Base-by-base conservation (phyloP, 306 rosid species). In the Crotalaria pallida region DNA sequence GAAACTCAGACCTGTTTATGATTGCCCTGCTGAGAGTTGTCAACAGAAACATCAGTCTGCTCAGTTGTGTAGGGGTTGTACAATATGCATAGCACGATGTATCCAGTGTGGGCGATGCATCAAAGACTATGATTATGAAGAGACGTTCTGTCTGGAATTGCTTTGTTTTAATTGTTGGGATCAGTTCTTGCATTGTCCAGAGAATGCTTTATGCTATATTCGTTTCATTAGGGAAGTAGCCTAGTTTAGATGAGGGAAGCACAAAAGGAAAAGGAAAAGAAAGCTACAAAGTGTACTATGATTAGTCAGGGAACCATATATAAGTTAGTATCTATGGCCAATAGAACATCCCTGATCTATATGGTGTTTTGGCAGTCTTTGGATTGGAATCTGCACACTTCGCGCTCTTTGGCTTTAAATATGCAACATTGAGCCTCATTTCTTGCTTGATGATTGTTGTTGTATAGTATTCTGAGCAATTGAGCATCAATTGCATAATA, bases 71-170 rank as follows among this genome's bases (percentile, higher is more conserved):
- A 81, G 96, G 72, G 97, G 88, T 2, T 91, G 97, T 75, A 83
- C 83, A 0, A 72, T 88, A 31, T 91, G 97, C 79, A 88, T 85
- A 68, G 22, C 74, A 3, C 92, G 97, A 9, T 91, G 97, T 77
- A 70, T 57, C 18, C 73, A 80, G 59, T 91, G 97, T 75, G 96
- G 97, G 18, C 70, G 83, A 67, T 91, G 97, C 79, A 80, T 88
- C 52, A 80, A 76, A 57, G 96, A 86, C 65, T 73, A 60, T 18
- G 97, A 90, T 45, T 91, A 80, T 75, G 92, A 86, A 78, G 96
- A 91, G 79, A 88, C 92, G 7, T 86, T 91, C 70, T 80, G 86
- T 75, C 64, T 91, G 76, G 96, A 91, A 19, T 64, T 72, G 31
- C 88, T 84, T 34, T 91, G 97, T 62, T 53, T 65, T 43, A 77